Evolutionary conservation across 1,284 basidiomycete species (phyloP).

Genomic region (Sanghuangporus weigelae): DNA sequence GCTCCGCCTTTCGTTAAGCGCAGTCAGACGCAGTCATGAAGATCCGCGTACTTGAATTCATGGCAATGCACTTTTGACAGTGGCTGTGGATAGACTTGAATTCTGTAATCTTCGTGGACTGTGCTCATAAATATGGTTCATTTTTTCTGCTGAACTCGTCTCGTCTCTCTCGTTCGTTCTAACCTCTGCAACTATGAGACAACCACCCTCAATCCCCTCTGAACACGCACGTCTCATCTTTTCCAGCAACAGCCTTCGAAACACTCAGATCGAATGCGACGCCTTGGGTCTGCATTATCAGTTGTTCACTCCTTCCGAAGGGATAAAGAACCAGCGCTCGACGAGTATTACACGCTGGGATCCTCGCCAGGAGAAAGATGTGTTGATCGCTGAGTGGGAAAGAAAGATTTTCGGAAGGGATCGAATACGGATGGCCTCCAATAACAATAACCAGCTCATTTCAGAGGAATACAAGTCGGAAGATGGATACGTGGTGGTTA

Average conservation of each 20-base stretch:
- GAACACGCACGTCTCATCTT: constrained; percentile 1
- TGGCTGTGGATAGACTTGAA: too few relatives aligned
- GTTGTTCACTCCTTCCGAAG: not conserved
- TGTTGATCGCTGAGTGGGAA: constrained; percentile 1
- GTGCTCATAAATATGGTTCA: not conserved
- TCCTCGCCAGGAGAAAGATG: not conserved
- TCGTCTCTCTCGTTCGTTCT: not conserved
- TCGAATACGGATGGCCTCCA: not conserved
- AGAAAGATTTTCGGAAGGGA: not conserved
- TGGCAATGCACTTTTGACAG: too few relatives aligned
- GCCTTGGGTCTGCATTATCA: constrained; percentile 3
- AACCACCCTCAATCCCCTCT: not conserved
- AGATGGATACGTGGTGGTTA: not conserved
- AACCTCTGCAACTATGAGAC: not conserved
- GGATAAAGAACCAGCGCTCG: not conserved
- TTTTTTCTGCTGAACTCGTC: not conserved
- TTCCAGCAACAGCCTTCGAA: not conserved
- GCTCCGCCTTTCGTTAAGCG: too few relatives aligned
- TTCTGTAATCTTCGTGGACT: too few relatives aligned
- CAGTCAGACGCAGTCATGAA: too few relatives aligned
- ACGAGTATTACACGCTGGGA: not conserved
- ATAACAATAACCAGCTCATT: not conserved
- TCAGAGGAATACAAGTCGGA: not conserved
- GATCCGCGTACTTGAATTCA: too few relatives aligned
- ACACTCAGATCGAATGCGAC: not conserved